Conservation (phyloP, 164 flowering plant genomes). For the Vitis rotundifolia region DNA sequence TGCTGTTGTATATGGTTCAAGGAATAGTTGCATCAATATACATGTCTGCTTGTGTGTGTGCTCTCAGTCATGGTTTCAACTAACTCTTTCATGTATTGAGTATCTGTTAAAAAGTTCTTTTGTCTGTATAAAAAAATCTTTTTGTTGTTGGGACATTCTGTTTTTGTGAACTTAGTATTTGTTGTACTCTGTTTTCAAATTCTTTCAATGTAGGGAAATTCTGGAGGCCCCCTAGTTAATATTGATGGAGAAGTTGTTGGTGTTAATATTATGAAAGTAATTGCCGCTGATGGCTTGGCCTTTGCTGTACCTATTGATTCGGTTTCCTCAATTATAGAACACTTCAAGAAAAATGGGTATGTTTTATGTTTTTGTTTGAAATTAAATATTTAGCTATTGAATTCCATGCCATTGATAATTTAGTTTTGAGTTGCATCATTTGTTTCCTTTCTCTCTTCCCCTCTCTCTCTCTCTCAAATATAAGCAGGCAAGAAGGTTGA, state of each 20-base stretch:
- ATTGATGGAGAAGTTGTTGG: conserved; percentile 94
- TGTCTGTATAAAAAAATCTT: no score
- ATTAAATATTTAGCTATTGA: no score
- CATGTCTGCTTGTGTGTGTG: no score
- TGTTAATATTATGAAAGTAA: conserved; percentile 74
- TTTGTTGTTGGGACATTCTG: not conserved
- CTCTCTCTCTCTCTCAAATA: not conserved
- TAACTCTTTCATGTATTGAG: no score
- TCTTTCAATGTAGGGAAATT: conserved; percentile 64
- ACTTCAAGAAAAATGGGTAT: conserved; percentile 86
- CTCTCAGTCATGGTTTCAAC: no score
- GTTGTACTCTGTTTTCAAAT: no score
- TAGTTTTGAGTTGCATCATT: not conserved
- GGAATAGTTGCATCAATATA: no score
- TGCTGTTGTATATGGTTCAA: no score
- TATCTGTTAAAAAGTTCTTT: no score
- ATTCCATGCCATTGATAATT: not conserved
- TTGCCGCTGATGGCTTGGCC: conserved; percentile 76
- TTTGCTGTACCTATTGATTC: conserved; percentile 90
- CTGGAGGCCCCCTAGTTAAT: conserved; percentile 95
- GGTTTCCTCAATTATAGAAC: conserved; percentile 67
- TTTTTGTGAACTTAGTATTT: not conserved
- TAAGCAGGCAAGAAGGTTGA: not conserved
- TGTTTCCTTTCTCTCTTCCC: not conserved
- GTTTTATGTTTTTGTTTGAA: not conserved